A percentile compares a stretch with the other conserved stretches of the same genome.
Conservation (phyloP, 2,329 filamentous ascomycete genomes). For the Chrysosporium keratinophilum region DNA sequence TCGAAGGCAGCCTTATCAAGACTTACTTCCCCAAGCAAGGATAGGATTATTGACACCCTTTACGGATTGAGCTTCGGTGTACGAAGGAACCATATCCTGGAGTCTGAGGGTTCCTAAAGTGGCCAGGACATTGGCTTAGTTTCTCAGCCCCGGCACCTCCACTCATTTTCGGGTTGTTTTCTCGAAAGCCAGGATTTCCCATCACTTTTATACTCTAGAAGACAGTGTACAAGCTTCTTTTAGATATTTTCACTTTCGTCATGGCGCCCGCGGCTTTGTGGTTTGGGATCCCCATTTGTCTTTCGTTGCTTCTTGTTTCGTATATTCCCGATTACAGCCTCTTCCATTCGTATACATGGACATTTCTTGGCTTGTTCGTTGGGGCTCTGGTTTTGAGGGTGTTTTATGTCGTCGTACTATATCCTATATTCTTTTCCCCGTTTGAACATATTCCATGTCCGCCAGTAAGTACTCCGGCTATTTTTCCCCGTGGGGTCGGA, state of each 20-base stretch:
- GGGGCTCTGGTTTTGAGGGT: not conserved
- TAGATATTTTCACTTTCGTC: not conserved
- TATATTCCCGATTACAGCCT: conserved; percentile 6
- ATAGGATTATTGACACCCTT: no score
- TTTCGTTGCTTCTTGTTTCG: conserved; percentile 2
- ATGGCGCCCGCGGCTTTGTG: not conserved
- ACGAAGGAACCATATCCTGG: no score
- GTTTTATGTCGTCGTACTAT: conserved; percentile 40
- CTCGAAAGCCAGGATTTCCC: not conserved
- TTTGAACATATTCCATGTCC: conserved; percentile 48
- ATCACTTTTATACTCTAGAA: not conserved
- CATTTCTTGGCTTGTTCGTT: conserved; percentile 7
- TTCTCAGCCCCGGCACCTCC: no score
- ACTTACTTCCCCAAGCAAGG: no score
- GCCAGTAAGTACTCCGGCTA: conserved; percentile 29
- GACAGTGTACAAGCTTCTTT: not conserved
- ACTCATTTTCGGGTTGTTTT: not conserved
- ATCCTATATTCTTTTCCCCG: conserved; percentile 49
- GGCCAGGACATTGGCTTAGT: no score
- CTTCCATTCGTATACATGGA: conserved; percentile 2
- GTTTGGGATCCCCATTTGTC: not conserved
- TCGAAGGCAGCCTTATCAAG: no score
- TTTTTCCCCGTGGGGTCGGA: not conserved
- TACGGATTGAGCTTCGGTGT: no score
- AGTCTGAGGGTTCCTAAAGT: no score